Percentiles rank a stretch among this genome's conserved stretches.
These are phyloP conservation scores for Phytophthora uliginosa DNA, from an alignment of 352 stramenopile species.

Conservation along the genomic window DNA sequence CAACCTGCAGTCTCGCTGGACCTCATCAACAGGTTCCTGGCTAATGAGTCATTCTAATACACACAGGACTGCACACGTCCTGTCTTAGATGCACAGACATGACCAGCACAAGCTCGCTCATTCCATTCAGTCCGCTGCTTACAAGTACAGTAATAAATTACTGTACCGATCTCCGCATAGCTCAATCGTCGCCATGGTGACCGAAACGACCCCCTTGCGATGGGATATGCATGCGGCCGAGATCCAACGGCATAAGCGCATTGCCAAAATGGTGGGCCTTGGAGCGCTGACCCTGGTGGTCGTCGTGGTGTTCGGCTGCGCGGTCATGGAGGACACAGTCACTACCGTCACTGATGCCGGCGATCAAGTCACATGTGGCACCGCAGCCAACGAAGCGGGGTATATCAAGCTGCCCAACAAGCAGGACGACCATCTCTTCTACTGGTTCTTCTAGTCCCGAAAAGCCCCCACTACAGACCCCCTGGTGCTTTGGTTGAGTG, in stretches of 20 bases:
- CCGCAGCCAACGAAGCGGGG: slow-evolving; percentile 52
- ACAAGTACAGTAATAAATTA: too few species aligned
- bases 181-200: slow-evolving; percentile 18
- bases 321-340: slow-evolving; percentile 2
- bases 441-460: slow-evolving; percentile 76
- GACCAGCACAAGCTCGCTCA: not conserved
- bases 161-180: not conserved
- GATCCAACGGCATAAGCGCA: slow-evolving; percentile 19
- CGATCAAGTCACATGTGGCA: slow-evolving; percentile 20
- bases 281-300: slow-evolving; percentile 21
- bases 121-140: not conserved
- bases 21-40: slow-evolving; percentile 68
- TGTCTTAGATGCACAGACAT: not conserved
- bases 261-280: slow-evolving; percentile 29
- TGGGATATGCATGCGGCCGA: slow-evolving; percentile 2
- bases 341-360: not conserved
- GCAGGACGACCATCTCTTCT: slow-evolving; percentile 66
- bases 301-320: slow-evolving; percentile 23
- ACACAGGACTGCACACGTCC: not conserved
- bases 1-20: slow-evolving; percentile 51
- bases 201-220: slow-evolving; percentile 31
- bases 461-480: slow-evolving; percentile 44
- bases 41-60: slow-evolving; percentile 29
- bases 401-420: slow-evolving; percentile 58
- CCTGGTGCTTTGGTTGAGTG: slow-evolving; percentile 69